phyloP scores from a whole-genome alignment of 257 asterid species.

The Fraxinus quadrangulata region DNA sequence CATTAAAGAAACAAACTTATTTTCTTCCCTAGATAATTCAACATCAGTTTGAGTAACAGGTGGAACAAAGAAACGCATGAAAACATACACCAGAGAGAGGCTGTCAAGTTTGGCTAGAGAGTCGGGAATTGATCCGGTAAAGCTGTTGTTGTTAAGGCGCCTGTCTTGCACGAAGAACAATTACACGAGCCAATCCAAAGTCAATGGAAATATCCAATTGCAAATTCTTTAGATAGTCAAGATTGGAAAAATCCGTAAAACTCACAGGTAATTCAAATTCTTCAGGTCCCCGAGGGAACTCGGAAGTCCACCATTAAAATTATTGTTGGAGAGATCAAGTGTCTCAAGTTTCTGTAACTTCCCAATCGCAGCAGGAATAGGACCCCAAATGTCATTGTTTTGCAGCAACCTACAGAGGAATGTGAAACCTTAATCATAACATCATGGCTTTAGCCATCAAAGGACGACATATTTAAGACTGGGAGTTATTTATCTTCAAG shows the following conservation, averaged over 20 bases:
- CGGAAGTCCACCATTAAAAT: slow-evolving; percentile 68
- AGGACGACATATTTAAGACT: neutral
- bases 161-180: slow-evolving; percentile 59
- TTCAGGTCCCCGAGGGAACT: slow-evolving; percentile 63
- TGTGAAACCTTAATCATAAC: neutral
- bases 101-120: slow-evolving; percentile 63
- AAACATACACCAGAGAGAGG: slow-evolving; percentile 77
- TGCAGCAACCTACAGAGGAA: slow-evolving; percentile 70
- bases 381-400: slow-evolving; percentile 80
- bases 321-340: slow-evolving; percentile 86
- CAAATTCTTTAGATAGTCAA: neutral
- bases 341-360: slow-evolving; percentile 77
- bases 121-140: slow-evolving; percentile 69
- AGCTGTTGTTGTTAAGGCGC: slow-evolving; percentile 93
- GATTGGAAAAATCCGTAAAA: slow-evolving; percentile 23
- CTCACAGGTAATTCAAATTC: slow-evolving; percentile 87
- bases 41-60: neutral
- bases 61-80: neutral
- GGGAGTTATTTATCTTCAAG: neutral
- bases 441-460: neutral
- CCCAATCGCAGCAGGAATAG: slow-evolving; percentile 73
- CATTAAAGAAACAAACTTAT: slow-evolving; percentile 9
- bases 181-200: slow-evolving; percentile 28
- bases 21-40: neutral
- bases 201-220: neutral